phyloP scores from a whole-genome alignment of 805 yeast species.

The Maudiozyma bulderi region DNA sequence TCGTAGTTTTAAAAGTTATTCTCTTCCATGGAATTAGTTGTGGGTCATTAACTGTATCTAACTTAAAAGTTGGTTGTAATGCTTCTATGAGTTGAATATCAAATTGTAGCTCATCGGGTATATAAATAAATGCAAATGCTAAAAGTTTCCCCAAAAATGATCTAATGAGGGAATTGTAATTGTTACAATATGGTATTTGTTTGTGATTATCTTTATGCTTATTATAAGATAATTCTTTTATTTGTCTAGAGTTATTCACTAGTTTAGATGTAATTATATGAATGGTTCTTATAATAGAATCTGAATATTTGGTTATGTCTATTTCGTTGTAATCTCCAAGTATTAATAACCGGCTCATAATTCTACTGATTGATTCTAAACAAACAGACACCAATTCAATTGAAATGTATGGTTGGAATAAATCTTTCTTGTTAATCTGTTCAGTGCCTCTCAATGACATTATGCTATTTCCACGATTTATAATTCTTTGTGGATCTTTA shows the following conservation, averaged over 20 bases:
- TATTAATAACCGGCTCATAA: constrained; percentile 14
- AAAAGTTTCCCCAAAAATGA: constrained; percentile 25
- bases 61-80: constrained; percentile 7
- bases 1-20: constrained; percentile 5
- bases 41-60: constrained; percentile 1
- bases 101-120: constrained; percentile 21
- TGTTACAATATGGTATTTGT: constrained; percentile 7
- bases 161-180: constrained; percentile 18
- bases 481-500: background rate
- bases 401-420: constrained; percentile 2
- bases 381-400: constrained; percentile 22
- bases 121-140: constrained; percentile 24
- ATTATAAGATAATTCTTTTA: constrained; percentile 2
- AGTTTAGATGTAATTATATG: constrained; percentile 22
- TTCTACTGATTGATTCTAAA: constrained; percentile 28
- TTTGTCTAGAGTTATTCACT: constrained; percentile 16
- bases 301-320: constrained; percentile 18
- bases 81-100: constrained; percentile 15
- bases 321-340: background rate
- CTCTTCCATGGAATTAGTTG: constrained; percentile 20
- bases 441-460: no score
- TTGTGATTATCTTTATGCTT: background rate
- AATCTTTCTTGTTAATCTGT: background rate
- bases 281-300: constrained; percentile 20
- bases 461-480: background rate